Percentiles rank a stretch among this genome's conserved stretches.
Evolutionary conservation across 108 stramenopile genomes (phyloP).

Genomic region (Cyclotella choctawhatcheeana): DNA sequence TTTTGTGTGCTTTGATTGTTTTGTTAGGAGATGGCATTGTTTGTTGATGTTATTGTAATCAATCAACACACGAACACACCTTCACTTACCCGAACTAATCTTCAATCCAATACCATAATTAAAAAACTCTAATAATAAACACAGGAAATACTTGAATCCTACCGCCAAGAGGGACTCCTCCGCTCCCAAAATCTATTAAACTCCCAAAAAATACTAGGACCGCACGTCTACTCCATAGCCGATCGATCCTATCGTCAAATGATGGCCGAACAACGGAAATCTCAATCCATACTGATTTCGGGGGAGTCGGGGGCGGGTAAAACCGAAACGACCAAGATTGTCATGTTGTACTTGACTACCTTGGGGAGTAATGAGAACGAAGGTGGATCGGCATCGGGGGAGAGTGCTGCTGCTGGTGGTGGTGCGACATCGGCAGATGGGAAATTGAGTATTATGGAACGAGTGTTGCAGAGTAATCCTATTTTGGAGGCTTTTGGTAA

Average conservation of each 20-base stretch:
- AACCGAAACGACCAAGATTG: slow-evolving; percentile 96
- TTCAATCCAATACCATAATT: no score
- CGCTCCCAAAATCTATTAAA: slow-evolving; percentile 78
- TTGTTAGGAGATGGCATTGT: neutral
- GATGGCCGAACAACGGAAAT: slow-evolving; percentile 80
- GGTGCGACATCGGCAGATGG: no score
- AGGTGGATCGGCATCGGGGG: no score
- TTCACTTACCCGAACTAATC: no score
- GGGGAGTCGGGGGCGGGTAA: slow-evolving; percentile 97
- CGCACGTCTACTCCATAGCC: slow-evolving; percentile 93
- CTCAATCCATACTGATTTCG: slow-evolving; percentile 92
- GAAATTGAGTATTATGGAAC: slow-evolving; percentile 86
- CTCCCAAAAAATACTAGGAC: slow-evolving; percentile 67
- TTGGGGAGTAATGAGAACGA: slow-evolving; percentile 63
- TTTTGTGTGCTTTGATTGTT: neutral
- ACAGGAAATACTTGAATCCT: slow-evolving; percentile 84
- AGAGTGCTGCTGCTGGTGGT: neutral
- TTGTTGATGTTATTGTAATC: no score
- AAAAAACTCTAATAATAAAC: no score
- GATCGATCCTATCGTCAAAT: slow-evolving; percentile 92
- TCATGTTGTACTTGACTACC: slow-evolving; percentile 93
- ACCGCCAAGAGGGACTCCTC: slow-evolving; percentile 84
- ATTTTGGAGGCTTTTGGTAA: slow-evolving; percentile 99
- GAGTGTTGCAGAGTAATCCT: slow-evolving; percentile 96
- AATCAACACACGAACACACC: no score